phyloP scores from a whole-genome alignment of 2,329 filamentous ascomycete species.

The Dothistroma septosporum region DNA sequence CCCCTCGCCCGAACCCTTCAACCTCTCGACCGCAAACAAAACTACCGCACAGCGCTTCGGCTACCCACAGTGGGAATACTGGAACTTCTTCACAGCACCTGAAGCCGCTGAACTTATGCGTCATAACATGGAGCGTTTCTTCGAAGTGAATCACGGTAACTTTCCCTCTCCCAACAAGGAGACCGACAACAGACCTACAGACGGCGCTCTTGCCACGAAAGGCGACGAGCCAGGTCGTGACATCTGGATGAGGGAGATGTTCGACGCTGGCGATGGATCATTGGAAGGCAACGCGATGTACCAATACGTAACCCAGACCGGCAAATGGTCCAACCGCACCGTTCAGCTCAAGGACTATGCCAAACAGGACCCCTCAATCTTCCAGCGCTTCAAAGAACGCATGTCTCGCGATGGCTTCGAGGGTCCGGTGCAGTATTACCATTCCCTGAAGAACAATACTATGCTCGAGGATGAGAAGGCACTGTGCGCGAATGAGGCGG shows the following conservation, averaged over 20 bases:
- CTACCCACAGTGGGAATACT: conserved; percentile 42
- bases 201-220: neutral
- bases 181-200: neutral
- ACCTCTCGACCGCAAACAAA: conserved; percentile 37
- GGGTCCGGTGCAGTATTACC: conserved; percentile 39
- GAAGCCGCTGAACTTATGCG: conserved; percentile 23
- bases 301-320: conserved; percentile 24
- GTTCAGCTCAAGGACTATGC: conserved; percentile 36
- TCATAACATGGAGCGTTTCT: conserved; percentile 25
- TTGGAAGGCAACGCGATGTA: conserved; percentile 35
- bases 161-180: conserved; percentile 13
- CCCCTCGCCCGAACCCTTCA: conserved; percentile 30
- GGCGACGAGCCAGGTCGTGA: conserved; percentile 26
- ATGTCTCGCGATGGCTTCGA: conserved; percentile 34
- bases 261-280: conserved; percentile 26
- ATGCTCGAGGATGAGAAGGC: conserved; percentile 28
- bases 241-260: conserved; percentile 35
- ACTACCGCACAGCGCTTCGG: conserved; percentile 37
- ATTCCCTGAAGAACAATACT: conserved; percentile 28
- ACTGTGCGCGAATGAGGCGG: conserved; percentile 26
- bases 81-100: conserved; percentile 42
- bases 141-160: conserved; percentile 27
- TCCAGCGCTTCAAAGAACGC: conserved; percentile 35
- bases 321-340: conserved; percentile 19
- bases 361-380: conserved; percentile 24